phyloP scores from a whole-genome alignment of 2,329 filamentous ascomycete genomes.

The Thelonectria rubi region DNA sequence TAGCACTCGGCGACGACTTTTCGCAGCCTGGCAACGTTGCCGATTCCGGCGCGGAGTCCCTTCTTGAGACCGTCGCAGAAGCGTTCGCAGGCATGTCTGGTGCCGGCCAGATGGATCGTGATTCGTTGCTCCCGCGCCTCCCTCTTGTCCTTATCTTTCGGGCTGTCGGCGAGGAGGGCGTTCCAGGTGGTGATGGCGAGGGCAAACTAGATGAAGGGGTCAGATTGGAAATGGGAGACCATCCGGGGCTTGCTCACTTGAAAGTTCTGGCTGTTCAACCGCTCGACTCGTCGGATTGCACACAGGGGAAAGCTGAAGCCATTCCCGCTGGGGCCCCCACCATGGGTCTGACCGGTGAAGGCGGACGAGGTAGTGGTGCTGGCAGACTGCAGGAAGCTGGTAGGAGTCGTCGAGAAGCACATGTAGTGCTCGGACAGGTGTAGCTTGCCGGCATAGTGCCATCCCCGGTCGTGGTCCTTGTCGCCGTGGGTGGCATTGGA shows the following conservation, averaged over 20 bases:
- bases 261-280: slow-evolving; percentile 91
- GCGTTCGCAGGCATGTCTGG: slow-evolving; percentile 86
- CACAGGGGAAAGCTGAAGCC: slow-evolving; percentile 95
- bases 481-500: slow-evolving; percentile 76
- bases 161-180: slow-evolving; percentile 66
- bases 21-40: slow-evolving; percentile 85
- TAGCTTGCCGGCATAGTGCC: slow-evolving; percentile 90
- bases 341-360: slow-evolving; percentile 93
- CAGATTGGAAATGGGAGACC: slow-evolving; percentile 15
- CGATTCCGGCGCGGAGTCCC: slow-evolving; percentile 85
- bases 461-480: slow-evolving; percentile 76
- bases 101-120: slow-evolving; percentile 89
- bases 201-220: slow-evolving; percentile 69
- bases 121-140: slow-evolving; percentile 78
- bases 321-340: slow-evolving; percentile 91
- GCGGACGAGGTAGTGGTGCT: slow-evolving; percentile 81
- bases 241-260: slow-evolving; percentile 55
- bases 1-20: slow-evolving; percentile 86
- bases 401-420: slow-evolving; percentile 94
- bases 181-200: slow-evolving; percentile 97
- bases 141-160: slow-evolving; percentile 61
- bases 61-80: slow-evolving; percentile 97
- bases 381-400: slow-evolving; percentile 84
- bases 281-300: slow-evolving; percentile 89
- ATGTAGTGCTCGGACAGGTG: slow-evolving; percentile 95